phyloP scores from a whole-genome alignment of 805 yeast genomes.

The Metschnikowia proteae region DNA sequence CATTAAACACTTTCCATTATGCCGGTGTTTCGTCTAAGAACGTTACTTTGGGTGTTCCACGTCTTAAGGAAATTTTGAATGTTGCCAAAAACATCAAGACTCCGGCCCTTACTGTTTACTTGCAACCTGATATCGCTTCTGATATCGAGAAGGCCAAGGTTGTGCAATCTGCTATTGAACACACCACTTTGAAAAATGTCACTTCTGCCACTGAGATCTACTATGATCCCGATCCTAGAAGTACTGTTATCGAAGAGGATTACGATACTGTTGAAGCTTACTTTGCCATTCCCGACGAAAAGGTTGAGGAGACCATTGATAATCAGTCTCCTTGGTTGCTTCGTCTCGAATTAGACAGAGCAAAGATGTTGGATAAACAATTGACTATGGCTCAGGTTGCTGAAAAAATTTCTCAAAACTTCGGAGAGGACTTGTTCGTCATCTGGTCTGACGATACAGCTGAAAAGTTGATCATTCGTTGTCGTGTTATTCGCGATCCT shows the following conservation, averaged over 20 bases:
- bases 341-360: conserved; percentile 96
- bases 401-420: conserved; percentile 85
- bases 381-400: conserved; percentile 98
- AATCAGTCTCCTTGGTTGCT: conserved; percentile 97
- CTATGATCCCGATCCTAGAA: conserved; percentile 97
- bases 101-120: conserved; percentile 97
- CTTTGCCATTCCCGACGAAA: conserved; percentile 96
- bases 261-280: conserved; percentile 95
- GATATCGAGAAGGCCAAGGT: conserved; percentile 94
- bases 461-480: conserved; percentile 92
- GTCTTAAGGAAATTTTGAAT: conserved; percentile 96
- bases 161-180: conserved; percentile 95
- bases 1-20: conserved; percentile 88
- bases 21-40: conserved; percentile 99
- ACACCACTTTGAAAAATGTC: conserved; percentile 89
- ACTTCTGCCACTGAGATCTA: conserved; percentile 96
- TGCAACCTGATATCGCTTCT: conserved; percentile 71
- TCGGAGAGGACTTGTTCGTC: conserved; percentile 92
- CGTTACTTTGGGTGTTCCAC: conserved; percentile 98
- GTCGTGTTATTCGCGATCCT: conserved; percentile 97
- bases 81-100: conserved; percentile 98
- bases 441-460: conserved; percentile 99
- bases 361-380: conserved; percentile 97
- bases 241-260: conserved; percentile 96
- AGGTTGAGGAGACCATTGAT: conserved; percentile 88